Conservation (phyloP, 306 rosid genomes). For the Cucumis sativus region DNA sequence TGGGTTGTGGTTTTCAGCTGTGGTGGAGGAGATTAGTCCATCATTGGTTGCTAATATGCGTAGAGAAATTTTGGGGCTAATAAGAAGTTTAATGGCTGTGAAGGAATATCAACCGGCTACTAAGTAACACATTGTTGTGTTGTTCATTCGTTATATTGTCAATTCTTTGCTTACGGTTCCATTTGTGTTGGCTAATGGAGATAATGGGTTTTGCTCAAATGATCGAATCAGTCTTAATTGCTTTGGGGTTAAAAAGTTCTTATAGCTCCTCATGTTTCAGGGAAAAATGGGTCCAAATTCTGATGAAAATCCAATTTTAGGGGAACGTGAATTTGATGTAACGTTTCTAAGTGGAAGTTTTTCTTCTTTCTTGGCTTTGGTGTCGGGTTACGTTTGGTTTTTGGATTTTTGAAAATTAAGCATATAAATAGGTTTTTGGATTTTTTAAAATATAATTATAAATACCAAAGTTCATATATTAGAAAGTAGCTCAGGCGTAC, state of each 20-base stretch:
- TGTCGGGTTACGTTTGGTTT: too few relatives aligned
- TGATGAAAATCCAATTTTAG: not conserved
- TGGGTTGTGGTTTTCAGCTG: constrained; percentile 43
- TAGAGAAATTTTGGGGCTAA: constrained; percentile 39
- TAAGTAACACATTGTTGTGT: not conserved
- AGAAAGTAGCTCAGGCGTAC: too few relatives aligned
- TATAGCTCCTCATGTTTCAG: not conserved
- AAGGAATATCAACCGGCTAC: constrained; percentile 10
- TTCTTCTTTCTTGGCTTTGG: too few relatives aligned
- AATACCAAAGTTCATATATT: too few relatives aligned
- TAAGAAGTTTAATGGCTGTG: constrained; percentile 49
- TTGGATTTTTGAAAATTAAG: too few relatives aligned
- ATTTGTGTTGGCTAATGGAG: not conserved
- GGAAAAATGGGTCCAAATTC: not conserved
- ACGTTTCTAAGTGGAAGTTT: too few relatives aligned
- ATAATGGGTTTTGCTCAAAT: not conserved
- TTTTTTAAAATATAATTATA: too few relatives aligned
- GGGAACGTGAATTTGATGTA: not conserved
- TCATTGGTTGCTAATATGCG: constrained; percentile 43
- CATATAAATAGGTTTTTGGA: too few relatives aligned
- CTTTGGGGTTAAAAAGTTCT: not conserved
- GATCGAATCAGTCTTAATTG: not conserved
- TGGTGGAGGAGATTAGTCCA: constrained; percentile 53
- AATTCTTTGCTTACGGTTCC: not conserved
- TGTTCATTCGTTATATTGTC: not conserved